phyloP scores from a whole-genome alignment of 352 stramenopile genomes.

The Globisporangium lucens region DNA sequence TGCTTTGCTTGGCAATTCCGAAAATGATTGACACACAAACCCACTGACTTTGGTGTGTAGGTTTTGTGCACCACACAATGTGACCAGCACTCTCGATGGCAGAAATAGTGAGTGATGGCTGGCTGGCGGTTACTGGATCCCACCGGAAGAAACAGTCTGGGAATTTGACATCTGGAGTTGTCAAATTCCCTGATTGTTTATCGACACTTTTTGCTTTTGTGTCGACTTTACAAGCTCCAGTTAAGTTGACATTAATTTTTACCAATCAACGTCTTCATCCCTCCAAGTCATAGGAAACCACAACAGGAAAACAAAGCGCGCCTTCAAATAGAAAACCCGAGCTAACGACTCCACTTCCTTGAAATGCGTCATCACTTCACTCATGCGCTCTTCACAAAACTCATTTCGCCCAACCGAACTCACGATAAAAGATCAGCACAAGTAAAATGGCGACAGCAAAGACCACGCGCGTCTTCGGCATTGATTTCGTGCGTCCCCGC shows the following conservation, averaged over 20 bases:
- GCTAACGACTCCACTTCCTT: neutral
- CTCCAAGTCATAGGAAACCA: no score
- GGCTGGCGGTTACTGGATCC: neutral
- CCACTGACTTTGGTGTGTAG: no score
- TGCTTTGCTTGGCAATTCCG: conserved; percentile 7
- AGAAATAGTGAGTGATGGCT: conserved; percentile 1
- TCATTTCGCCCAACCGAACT: neutral
- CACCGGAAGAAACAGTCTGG: conserved; percentile 1
- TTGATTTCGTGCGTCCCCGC: conserved; percentile 67
- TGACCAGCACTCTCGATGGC: conserved; percentile 4
- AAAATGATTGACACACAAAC: conserved; percentile 8
- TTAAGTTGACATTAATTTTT: no score
- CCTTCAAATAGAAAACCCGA: neutral
- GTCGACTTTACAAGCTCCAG: no score
- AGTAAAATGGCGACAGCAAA: neutral
- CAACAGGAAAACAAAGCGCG: no score
- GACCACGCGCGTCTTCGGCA: conserved; percentile 49
- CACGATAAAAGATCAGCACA: neutral
- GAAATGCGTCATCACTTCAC: neutral
- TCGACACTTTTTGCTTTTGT: no score
- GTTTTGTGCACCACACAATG: neutral
- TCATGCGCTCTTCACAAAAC: neutral
- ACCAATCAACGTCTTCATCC: no score
- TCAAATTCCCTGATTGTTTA: no score
- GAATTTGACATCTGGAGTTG: neutral